Evolutionary conservation across 192 early-diverging fungal genomes (phyloP).

Genomic region (Coemansia furcata): DNA sequence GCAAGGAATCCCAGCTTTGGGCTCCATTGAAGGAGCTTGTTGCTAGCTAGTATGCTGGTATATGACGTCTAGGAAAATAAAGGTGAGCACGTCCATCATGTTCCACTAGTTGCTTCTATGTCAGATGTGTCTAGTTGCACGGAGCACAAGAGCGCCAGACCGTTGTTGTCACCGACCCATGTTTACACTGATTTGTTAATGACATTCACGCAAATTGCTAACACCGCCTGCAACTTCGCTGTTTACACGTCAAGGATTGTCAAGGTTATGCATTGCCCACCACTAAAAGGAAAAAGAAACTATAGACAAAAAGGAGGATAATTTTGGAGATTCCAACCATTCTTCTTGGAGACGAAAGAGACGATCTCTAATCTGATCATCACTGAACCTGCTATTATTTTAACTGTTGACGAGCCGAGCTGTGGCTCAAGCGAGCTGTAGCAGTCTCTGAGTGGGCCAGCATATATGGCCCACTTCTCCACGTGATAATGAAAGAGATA

Average conservation of each 20-base stretch:
- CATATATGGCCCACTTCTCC: too few species aligned
- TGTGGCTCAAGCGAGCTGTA: too few species aligned
- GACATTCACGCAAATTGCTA: conserved; percentile 18
- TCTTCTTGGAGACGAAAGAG: neutral
- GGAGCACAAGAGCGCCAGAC: neutral
- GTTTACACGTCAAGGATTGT: conserved; percentile 17
- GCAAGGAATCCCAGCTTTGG: conserved; percentile 48
- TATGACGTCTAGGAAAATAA: conserved; percentile 23
- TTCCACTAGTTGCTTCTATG: neutral
- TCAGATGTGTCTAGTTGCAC: neutral
- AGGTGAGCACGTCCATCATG: neutral
- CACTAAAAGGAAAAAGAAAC: neutral
- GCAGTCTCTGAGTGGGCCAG: too few species aligned
- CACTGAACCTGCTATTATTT: too few species aligned
- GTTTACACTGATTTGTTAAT: conserved; percentile 2
- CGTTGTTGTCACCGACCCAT: conserved; percentile 7
- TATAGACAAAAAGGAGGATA: neutral
- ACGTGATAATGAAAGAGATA: too few species aligned
- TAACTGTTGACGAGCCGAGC: too few species aligned
- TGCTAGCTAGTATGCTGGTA: conserved; percentile 6
- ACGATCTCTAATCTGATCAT: neutral
- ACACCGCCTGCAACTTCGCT: conserved; percentile 6
- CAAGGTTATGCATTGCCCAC: conserved; percentile 25
- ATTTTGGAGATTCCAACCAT: neutral
- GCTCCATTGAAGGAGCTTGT: conserved; percentile 52